Conservation (phyloP, 1,284 basidiomycete genomes). For the Apiotrichum mycotoxinovorans region DNA sequence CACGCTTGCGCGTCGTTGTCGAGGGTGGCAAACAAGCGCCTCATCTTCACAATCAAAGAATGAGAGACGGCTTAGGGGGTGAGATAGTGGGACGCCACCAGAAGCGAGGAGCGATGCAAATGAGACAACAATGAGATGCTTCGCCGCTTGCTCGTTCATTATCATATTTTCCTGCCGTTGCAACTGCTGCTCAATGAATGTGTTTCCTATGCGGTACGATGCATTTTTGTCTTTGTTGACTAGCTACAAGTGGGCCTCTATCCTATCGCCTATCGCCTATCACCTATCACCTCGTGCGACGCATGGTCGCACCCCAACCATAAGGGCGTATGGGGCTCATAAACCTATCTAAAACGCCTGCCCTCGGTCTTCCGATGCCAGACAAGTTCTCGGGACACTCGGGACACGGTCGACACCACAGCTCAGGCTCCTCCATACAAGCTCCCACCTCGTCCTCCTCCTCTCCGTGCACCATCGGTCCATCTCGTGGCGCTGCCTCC, state of each 20-base stretch:
- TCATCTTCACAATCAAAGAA: too few species aligned
- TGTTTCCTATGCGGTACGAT: neutral
- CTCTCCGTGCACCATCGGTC: neutral
- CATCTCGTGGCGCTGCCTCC: neutral
- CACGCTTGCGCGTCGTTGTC: too few species aligned
- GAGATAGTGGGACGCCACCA: too few species aligned
- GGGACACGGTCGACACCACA: neutral
- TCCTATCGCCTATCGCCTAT: neutral
- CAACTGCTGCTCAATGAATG: too few species aligned
- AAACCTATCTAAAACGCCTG: neutral
- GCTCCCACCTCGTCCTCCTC: neutral
- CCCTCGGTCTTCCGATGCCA: neutral
- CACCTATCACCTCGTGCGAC: neutral
- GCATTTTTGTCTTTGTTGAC: neutral
- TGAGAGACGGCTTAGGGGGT: too few species aligned
- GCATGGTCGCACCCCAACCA: slow-evolving; percentile 2
- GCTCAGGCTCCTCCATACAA: neutral
- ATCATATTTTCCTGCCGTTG: neutral
- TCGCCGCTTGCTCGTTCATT: too few species aligned
- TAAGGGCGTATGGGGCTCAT: neutral
- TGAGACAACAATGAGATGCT: too few species aligned
- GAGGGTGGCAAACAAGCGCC: too few species aligned
- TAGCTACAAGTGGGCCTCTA: slow-evolving; percentile 6
- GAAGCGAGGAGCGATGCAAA: too few species aligned
- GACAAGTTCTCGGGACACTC: neutral